Evolutionary conservation across 371 early-diverging fungal genomes (phyloP).

Genomic region (Mucor sp.): DNA sequence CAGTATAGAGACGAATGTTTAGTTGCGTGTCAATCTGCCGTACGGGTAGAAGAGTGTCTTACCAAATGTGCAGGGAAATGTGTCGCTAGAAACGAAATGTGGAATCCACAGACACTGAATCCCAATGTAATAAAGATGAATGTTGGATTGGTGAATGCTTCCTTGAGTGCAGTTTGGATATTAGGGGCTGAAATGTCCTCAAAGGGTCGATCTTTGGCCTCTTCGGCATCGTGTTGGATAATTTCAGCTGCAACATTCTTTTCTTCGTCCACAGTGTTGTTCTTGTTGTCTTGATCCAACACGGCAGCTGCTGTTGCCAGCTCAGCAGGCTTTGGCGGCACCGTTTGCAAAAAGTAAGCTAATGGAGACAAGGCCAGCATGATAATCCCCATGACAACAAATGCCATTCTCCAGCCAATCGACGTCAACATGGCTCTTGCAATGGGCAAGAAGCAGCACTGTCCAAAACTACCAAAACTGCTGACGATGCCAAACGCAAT

Average conservation of each 20-base stretch:
- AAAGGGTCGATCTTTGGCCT: neutral
- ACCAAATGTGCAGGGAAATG: slow-evolving; percentile 42
- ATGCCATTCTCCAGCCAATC: slow-evolving; percentile 31
- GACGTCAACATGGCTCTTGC: slow-evolving; percentile 22
- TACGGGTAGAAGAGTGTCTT: neutral
- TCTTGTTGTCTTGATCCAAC: neutral
- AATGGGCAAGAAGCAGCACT: slow-evolving; percentile 37
- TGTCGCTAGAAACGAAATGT: slow-evolving; percentile 33
- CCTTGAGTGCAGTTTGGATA: slow-evolving; percentile 22
- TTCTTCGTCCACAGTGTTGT: neutral
- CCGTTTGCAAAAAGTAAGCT: slow-evolving; percentile 23
- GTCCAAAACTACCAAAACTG: slow-evolving; percentile 40
- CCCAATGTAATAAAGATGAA: slow-evolving; percentile 32
- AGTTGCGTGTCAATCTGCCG: too few relatives aligned
- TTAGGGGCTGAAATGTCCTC: slow-evolving; percentile 17
- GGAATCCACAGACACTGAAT: slow-evolving; percentile 39
- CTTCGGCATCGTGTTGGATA: neutral
- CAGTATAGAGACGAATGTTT: too few relatives aligned
- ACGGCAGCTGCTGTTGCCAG: neutral
- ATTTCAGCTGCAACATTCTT: neutral
- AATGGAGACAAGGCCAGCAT: slow-evolving; percentile 18
- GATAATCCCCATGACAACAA: slow-evolving; percentile 25
- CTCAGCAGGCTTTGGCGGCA: slow-evolving; percentile 14
- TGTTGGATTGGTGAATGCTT: slow-evolving; percentile 28
- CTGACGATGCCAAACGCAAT: slow-evolving; percentile 41